Base-by-base conservation (phyloP, 1,139 yeast species). In the Hansenula lynferdii region DNA sequence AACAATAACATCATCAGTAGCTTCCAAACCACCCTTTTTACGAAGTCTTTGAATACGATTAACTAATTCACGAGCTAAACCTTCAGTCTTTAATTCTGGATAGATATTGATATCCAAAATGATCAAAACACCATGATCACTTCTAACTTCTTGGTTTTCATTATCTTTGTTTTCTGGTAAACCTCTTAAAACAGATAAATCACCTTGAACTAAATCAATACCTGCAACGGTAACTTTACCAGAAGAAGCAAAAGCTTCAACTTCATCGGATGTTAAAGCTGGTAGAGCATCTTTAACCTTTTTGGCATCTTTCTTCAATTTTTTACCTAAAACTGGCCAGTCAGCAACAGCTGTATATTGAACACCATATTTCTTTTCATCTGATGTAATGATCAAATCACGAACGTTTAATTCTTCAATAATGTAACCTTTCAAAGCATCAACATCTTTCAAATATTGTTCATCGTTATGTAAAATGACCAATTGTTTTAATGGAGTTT, bases 301-400 rank as follows among this genome's bases (percentile, higher is more conserved):
- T 69, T 85, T 87, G 49, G 86, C 95, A 57, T 90, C 97, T 61
- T 81, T 81, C 77, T 90, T 90, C 64, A 94, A 77, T 66, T 92
- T 92, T 75, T 92, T 92, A 68, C 99, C 99, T 51, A 94, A 76
- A 15, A 89, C 87, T 39, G 97, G 95, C 99, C 99, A 94, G 69
- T 94, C 99, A 34, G 98, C 98, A 61, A 85, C 95, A 35, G 92
- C 97, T 45, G 77, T 78, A 70, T 90, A 92, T 58, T 83, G 85
- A 46, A 94, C 97, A 54, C 92, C 94, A 58, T 89, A 90, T 58
- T 83, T 80, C 53, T 75, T 82, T 69, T 94, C 99, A 58, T 94
- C 97, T 23, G 87, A 74, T 24, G 97, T 89, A 54, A 94, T 82
- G 53, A 87, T 69, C 42, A 94, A 64, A 53, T 85, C 92, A 64